Conservation (phyloP, 2,329 filamentous ascomycete genomes). For the Didymosphaeria variabile region DNA sequence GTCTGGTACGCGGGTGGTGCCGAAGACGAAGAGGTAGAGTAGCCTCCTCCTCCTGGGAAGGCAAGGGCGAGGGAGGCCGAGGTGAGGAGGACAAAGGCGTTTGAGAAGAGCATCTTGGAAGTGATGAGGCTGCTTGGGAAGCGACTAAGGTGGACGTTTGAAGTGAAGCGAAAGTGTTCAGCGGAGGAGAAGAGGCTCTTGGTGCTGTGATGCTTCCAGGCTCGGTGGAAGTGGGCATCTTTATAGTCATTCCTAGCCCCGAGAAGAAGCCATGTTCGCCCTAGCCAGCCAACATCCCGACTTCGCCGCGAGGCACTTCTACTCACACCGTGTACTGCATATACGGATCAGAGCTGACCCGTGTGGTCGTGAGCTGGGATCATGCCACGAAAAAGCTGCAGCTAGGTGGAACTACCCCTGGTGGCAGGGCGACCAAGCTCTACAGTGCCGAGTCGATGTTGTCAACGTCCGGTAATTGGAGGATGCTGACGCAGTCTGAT, state of each 20-base stretch:
- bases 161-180: constrained; percentile 12
- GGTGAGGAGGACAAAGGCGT: constrained; percentile 27
- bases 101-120: constrained; percentile 33
- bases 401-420: constrained; percentile 16
- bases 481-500: constrained; percentile 5
- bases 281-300: constrained; percentile 6
- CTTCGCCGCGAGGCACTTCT: constrained; percentile 6
- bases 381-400: constrained; percentile 16
- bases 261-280: constrained; percentile 15
- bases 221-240: constrained; percentile 17
- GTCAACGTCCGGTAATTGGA: constrained; percentile 18
- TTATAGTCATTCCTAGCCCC: constrained; percentile 21
- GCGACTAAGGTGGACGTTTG: constrained; percentile 5
- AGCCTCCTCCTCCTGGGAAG: constrained; percentile 20
- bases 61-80: constrained; percentile 26
- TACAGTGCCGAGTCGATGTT: constrained; percentile 10
- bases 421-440: constrained; percentile 9
- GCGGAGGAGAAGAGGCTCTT: constrained; percentile 16
- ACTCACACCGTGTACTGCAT: constrained; percentile 14
- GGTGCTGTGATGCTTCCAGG: constrained; percentile 15
- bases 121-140: constrained; percentile 6
- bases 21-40: background rate
- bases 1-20: constrained; percentile 17
- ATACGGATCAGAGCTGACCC: constrained; percentile 20
- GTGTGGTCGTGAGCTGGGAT: constrained; percentile 12